Evolutionary conservation across 345 rosid species (phyloP).

Genomic region (Gynandropsis gynandra): DNA sequence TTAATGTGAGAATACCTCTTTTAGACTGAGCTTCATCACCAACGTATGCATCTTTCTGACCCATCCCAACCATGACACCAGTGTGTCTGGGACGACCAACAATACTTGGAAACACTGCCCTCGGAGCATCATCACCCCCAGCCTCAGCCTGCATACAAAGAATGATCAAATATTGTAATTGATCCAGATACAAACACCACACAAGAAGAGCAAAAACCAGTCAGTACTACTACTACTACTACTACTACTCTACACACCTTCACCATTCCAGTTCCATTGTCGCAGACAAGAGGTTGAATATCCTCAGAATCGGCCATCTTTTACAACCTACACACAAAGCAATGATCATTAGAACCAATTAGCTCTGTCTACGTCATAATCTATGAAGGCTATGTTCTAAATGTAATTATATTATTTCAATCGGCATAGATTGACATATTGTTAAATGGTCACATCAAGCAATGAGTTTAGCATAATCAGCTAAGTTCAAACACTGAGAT

Average conservation of each 20-base stretch:
- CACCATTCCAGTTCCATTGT: slow-evolving; percentile 75
- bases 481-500: background rate
- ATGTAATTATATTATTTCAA: no score
- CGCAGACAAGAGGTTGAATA: slow-evolving; percentile 65
- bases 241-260: slow-evolving; percentile 33
- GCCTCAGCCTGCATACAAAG: slow-evolving; percentile 37
- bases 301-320: slow-evolving; percentile 94
- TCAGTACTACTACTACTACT: no score
- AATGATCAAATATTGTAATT: background rate
- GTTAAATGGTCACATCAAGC: background rate
- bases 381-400: background rate
- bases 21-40: slow-evolving; percentile 67
- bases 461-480: background rate
- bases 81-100: slow-evolving; percentile 65
- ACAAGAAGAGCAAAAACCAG: background rate
- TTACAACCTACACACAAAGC: slow-evolving; percentile 16
- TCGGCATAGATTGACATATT: background rate
- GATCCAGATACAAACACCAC: background rate
- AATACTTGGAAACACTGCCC: slow-evolving; percentile 59
- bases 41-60: slow-evolving; percentile 60
- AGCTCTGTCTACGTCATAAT: background rate
- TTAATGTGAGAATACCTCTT: slow-evolving; percentile 56
- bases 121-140: slow-evolving; percentile 61
- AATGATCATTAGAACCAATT: background rate
- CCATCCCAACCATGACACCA: slow-evolving; percentile 67